Conservation (phyloP, 2,329 filamentous ascomycete species). For the Beauveria pseudobassiana region DNA sequence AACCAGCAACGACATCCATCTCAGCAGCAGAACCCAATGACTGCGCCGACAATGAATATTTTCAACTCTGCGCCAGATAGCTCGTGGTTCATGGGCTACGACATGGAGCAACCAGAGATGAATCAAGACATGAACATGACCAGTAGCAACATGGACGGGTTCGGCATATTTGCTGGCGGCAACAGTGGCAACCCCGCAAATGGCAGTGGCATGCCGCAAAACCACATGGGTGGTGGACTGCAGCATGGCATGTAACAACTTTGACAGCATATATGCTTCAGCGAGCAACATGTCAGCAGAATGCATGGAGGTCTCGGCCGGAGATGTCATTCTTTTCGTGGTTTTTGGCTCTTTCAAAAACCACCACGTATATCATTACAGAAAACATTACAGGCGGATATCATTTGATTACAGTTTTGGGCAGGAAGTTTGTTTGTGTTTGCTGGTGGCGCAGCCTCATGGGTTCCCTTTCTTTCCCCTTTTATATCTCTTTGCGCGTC, state of each 20-base stretch:
- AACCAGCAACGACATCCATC: background rate
- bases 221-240: constrained; percentile 8
- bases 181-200: constrained; percentile 5
- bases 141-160: constrained; percentile 39
- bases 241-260: constrained; percentile 7
- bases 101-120: constrained; percentile 69
- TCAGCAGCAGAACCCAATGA: constrained; percentile 9
- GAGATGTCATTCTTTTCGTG: background rate
- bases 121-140: constrained; percentile 38
- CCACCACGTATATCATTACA: background rate
- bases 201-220: constrained; percentile 3
- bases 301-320: background rate
- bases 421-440: background rate
- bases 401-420: background rate
- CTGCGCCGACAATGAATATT: constrained; percentile 14
- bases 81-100: constrained; percentile 91
- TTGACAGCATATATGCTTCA: background rate
- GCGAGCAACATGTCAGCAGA: background rate
- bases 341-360: background rate
- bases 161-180: constrained; percentile 38
- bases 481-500: background rate
- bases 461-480: background rate
- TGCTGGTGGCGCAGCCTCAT: background rate
- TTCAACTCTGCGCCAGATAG: constrained; percentile 41
- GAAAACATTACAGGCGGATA: background rate